A percentile compares a stretch with the other conserved stretches of the same genome.
These are phyloP conservation scores for Globisporangium nunn DNA, from an alignment of 352 stramenopile genomes.

Conservation along the genomic window DNA sequence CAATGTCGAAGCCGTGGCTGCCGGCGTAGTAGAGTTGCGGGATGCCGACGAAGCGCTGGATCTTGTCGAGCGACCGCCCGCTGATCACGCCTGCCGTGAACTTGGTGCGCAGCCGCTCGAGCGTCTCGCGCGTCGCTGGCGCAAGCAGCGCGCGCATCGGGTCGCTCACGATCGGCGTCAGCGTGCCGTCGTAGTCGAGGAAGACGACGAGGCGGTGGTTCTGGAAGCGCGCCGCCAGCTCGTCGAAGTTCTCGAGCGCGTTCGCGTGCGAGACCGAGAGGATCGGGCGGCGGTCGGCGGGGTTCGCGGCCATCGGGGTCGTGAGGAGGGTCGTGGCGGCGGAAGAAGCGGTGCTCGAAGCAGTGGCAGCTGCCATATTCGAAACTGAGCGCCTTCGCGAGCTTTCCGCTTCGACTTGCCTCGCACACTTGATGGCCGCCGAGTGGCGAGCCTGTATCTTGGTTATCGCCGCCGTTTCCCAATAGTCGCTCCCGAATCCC, in stretches of 20 bases:
- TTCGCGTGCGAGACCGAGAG: slow-evolving; percentile 73
- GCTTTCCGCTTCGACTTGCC: not conserved
- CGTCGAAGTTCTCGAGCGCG: slow-evolving; percentile 61
- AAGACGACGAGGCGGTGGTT: slow-evolving; percentile 75
- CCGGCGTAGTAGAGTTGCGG: slow-evolving; percentile 86
- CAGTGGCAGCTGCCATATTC: slow-evolving; percentile 11
- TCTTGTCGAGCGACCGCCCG: slow-evolving; percentile 82
- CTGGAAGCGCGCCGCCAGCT: slow-evolving; percentile 41
- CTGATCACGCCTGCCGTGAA: slow-evolving; percentile 86
- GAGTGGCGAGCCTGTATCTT: not conserved
- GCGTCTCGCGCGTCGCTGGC: slow-evolving; percentile 52
- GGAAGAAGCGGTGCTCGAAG: not conserved
- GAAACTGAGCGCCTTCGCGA: slow-evolving; percentile 5
- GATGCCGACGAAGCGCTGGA: slow-evolving; percentile 85
- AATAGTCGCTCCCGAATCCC: not conserved
- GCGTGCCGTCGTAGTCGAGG: slow-evolving; percentile 86
- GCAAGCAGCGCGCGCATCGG: slow-evolving; percentile 65
- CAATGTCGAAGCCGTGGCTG: slow-evolving; percentile 88
- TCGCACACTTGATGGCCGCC: not conserved
- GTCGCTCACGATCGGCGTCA: slow-evolving; percentile 88
- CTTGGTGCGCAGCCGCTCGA: slow-evolving; percentile 68
- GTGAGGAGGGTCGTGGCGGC: not conserved
- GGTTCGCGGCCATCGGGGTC: not conserved
- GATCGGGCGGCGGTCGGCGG: slow-evolving; percentile 17
- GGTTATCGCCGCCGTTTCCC: not conserved